Base-by-base conservation (phyloP, 768 basidiomycete genomes). In the Tylopilus plumbeoviolaceoides region DNA sequence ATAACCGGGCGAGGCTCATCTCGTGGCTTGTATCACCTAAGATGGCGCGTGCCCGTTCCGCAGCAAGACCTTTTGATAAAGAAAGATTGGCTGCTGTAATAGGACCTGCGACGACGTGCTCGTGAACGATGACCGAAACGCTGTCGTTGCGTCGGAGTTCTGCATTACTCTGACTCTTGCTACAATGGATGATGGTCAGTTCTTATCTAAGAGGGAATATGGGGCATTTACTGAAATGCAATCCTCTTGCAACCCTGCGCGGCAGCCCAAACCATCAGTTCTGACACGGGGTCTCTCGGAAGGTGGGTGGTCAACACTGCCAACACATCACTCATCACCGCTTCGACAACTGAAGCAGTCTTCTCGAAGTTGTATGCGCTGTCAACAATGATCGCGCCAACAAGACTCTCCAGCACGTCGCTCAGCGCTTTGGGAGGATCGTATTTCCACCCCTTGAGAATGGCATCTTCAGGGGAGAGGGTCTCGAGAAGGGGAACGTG, bases 361-460 rank as follows among this genome's bases (percentile, higher is more conserved):
- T 75, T 80, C 47, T 91, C 89, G 54, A 88, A 84, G 57, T 90
- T 71, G 62, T 85, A 90, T 5, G 78, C 83, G 5, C 82, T 80
- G 69, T 95, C 93, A 40, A 95, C 79, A 27, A 95, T 78, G 18
- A 95, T 74, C 3, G 90, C 91, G 1, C 91, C 93, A 31, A 93
- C 72, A 6, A 95, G 70, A 48, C 91, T 88, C 70, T 95, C 93
- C 48, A 95, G 76, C 5, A 91, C 80, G 63, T 95, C 93, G 51
- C 88, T 86, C 30, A 92, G 70, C 7, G 81, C 85, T 69, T 95
- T 95, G 0, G 93, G 91, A 9, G 91, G 90, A 60, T 91, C 86
- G 56, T 84, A 86, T 59, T 81, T 81, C 91, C 91, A 94, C 7
- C 86, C 83, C 33, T 79, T 75, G 12, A 78, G 65, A 42, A 91